phyloP scores from a whole-genome alignment of 306 rosid species.

The Castanea sativa region DNA sequence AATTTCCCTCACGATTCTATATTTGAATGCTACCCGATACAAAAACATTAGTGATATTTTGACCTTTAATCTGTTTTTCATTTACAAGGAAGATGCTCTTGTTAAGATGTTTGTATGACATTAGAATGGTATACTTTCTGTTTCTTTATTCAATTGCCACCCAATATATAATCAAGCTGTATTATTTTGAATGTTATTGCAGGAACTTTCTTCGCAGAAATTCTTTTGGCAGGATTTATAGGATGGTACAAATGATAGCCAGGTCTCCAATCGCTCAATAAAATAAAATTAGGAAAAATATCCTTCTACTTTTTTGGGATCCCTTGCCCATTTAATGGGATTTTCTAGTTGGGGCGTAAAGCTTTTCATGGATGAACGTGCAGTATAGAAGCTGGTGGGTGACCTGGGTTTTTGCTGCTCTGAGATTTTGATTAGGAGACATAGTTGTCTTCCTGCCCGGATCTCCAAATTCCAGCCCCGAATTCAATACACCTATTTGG shows the following conservation, averaged over 20 bases:
- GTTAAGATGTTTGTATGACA: neutral
- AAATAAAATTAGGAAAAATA: slow-evolving; percentile 22
- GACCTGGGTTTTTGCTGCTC: slow-evolving; percentile 36
- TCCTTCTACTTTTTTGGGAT: slow-evolving; percentile 32
- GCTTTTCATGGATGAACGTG: slow-evolving; percentile 32
- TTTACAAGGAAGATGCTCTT: neutral
- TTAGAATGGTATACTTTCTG: neutral
- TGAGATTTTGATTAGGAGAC: slow-evolving; percentile 43
- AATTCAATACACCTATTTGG: neutral
- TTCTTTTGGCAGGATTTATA: slow-evolving; percentile 38
- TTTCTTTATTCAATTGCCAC: neutral
- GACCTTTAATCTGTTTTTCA: no score
- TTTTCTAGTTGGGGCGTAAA: slow-evolving; percentile 33
- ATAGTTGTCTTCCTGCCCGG: neutral
- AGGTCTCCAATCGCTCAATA: slow-evolving; percentile 37
- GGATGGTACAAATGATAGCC: slow-evolving; percentile 27
- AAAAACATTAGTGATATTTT: no score
- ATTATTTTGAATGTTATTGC: slow-evolving; percentile 27
- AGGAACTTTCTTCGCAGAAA: slow-evolving; percentile 34
- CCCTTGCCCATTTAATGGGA: slow-evolving; percentile 28
- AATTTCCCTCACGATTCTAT: no score
- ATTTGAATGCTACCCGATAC: no score
- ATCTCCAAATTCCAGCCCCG: neutral
- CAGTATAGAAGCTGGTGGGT: slow-evolving; percentile 35
- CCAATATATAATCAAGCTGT: neutral